phyloP scores from a whole-genome alignment of 2,329 filamentous ascomycete species.

The Xylariaceae sp. region DNA sequence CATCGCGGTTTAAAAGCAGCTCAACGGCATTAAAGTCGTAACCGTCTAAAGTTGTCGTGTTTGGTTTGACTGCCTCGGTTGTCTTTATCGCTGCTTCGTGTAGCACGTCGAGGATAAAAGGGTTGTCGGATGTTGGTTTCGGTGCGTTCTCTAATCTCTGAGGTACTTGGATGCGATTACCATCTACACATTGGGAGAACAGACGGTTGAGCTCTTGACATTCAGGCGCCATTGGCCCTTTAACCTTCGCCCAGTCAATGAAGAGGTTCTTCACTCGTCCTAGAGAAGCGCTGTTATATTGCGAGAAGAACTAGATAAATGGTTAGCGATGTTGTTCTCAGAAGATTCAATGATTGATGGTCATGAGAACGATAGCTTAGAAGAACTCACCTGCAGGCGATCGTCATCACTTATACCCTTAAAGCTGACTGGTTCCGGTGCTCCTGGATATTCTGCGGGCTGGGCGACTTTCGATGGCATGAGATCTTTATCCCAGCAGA shows the following conservation, averaged over 20 bases:
- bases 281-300: constrained; percentile 4
- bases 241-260: constrained; percentile 8
- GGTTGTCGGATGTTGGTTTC: not conserved
- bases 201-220: constrained; percentile 12
- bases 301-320: constrained; percentile 2
- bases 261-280: constrained; percentile 10
- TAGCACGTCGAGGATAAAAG: constrained; percentile 7
- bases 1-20: constrained; percentile 7
- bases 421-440: constrained; percentile 3
- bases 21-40: constrained; percentile 8
- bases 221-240: constrained; percentile 10
- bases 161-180: constrained; percentile 8
- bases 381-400: constrained; percentile 5
- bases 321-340: too few species aligned
- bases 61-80: not conserved
- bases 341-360: too few species aligned
- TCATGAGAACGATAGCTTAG: not conserved
- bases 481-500: constrained; percentile 11
- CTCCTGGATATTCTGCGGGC: constrained; percentile 9
- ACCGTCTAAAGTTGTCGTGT: not conserved
- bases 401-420: constrained; percentile 9
- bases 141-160: constrained; percentile 3
- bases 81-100: constrained; percentile 2
- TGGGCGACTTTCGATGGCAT: constrained; percentile 9
- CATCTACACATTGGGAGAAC: constrained; percentile 10